These are phyloP conservation scores for Pezicula rhizophila DNA, from an alignment of 2,329 filamentous ascomycete species.

Conservation along the genomic window DNA sequence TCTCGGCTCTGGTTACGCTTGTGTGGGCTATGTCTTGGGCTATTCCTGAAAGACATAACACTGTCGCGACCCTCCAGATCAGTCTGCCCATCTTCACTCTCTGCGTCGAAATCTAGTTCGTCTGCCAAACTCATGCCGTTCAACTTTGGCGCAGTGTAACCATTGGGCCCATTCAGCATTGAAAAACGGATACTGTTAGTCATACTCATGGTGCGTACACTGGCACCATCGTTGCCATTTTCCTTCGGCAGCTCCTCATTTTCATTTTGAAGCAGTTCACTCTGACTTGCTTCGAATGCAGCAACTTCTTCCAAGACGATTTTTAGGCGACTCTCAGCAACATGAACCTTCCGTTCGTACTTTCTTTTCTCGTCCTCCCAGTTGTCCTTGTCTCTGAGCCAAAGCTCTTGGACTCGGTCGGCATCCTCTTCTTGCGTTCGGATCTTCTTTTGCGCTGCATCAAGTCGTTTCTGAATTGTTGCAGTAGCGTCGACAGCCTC, in stretches of 20 bases:
- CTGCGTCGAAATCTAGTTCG: slow-evolving; percentile 81
- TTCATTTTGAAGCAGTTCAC: slow-evolving; percentile 40
- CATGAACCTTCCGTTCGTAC: slow-evolving; percentile 77
- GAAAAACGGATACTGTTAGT: slow-evolving; percentile 71
- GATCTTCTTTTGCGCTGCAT: slow-evolving; percentile 69
- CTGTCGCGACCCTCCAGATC: slow-evolving; percentile 66
- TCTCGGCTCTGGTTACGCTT: slow-evolving; percentile 52
- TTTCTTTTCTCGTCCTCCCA: slow-evolving; percentile 82
- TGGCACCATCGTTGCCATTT: slow-evolving; percentile 66
- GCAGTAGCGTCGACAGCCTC: slow-evolving; percentile 66
- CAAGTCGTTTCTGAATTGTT: slow-evolving; percentile 73
- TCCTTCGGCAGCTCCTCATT: slow-evolving; percentile 55
- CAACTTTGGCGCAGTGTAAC: slow-evolving; percentile 45
- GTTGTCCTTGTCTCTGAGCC: slow-evolving; percentile 74
- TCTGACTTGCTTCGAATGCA: slow-evolving; percentile 55
- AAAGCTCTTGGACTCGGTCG: slow-evolving; percentile 69
- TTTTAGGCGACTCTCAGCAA: slow-evolving; percentile 84
- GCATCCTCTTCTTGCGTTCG: slow-evolving; percentile 78
- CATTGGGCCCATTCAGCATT: slow-evolving; percentile 50
- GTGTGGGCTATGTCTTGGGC: slow-evolving; percentile 30
- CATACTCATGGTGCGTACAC: slow-evolving; percentile 68
- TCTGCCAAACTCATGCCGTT: slow-evolving; percentile 79
- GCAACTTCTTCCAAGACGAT: slow-evolving; percentile 79
- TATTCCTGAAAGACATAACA: slow-evolving; percentile 41
- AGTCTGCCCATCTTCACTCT: slow-evolving; percentile 63